Evolutionary conservation across 129 eudicot species (phyloP).

Genomic region (Artemisia tridentata): DNA sequence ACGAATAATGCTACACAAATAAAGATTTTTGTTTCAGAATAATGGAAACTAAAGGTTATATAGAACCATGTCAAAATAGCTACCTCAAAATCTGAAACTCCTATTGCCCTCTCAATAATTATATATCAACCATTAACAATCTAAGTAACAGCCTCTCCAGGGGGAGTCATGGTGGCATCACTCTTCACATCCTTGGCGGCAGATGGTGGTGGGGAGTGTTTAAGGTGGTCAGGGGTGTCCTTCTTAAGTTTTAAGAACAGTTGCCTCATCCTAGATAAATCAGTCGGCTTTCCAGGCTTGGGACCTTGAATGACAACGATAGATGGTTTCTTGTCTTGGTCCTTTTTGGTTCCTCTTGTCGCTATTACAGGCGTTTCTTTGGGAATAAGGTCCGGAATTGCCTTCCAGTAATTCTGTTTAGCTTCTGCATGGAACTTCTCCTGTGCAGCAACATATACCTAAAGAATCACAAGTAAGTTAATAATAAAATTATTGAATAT

Average conservation of each 20-base stretch:
- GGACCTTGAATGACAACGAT: conserved; percentile 57
- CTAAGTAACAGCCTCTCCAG: conserved; percentile 39
- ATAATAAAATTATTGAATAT: background rate
- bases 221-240: conserved; percentile 51
- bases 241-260: conserved; percentile 53
- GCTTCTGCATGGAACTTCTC: conserved; percentile 62
- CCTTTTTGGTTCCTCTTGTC: conserved; percentile 47
- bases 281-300: conserved; percentile 75
- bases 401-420: conserved; percentile 61
- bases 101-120: too few relatives aligned
- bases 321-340: conserved; percentile 50
- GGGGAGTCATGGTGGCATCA: conserved; percentile 16
- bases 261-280: conserved; percentile 64
- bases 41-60: too few relatives aligned
- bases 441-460: conserved; percentile 42
- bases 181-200: conserved; percentile 17
- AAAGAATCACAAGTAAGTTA: conserved; percentile 8
- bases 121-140: background rate
- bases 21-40: too few relatives aligned
- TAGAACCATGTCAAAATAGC: too few relatives aligned
- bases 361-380: conserved; percentile 49
- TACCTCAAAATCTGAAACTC: too few relatives aligned
- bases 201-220: conserved; percentile 33
- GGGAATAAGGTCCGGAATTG: conserved; percentile 57
- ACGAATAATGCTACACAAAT: too few relatives aligned